These are phyloP conservation scores for Begonia masoniana DNA, from an alignment of 306 rosid genomes.

Conservation along the genomic window DNA sequence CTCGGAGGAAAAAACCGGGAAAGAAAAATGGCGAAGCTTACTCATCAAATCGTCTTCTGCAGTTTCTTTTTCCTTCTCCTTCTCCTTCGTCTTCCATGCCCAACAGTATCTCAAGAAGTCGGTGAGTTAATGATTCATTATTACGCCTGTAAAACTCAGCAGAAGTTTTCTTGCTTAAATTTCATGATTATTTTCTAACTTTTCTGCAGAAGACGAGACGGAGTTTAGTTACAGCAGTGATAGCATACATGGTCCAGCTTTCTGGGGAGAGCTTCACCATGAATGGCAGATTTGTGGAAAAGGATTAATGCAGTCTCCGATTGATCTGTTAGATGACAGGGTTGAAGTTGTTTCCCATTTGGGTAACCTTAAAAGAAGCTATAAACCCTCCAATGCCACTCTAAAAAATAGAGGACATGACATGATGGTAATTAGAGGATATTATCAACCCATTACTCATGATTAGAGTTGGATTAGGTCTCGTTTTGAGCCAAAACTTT, in stretches of 20 bases:
- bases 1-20: too few relatives aligned
- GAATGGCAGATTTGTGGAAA: conserved; percentile 46
- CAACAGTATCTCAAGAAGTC: too few relatives aligned
- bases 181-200: background rate
- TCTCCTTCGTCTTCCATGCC: too few relatives aligned
- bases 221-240: conserved; percentile 34
- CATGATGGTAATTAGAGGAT: conserved; percentile 29
- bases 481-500: too few relatives aligned
- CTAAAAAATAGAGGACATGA: conserved; percentile 63
- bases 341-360: conserved; percentile 31
- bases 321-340: conserved; percentile 28
- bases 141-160: too few relatives aligned
- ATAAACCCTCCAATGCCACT: conserved; percentile 45
- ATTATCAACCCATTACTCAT: background rate
- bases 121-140: too few relatives aligned
- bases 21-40: too few relatives aligned
- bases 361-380: conserved; percentile 19
- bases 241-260: conserved; percentile 36
- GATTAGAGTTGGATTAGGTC: background rate
- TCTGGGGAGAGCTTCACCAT: conserved; percentile 44
- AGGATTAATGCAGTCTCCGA: conserved; percentile 74
- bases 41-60: too few relatives aligned
- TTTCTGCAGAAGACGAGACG: conserved; percentile 37
- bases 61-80: too few relatives aligned
- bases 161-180: background rate